Percentiles rank a stretch among this genome's conserved stretches.
Evolutionary conservation across 257 asterid species (phyloP).

Genomic region (Penstemon davidsonii): DNA sequence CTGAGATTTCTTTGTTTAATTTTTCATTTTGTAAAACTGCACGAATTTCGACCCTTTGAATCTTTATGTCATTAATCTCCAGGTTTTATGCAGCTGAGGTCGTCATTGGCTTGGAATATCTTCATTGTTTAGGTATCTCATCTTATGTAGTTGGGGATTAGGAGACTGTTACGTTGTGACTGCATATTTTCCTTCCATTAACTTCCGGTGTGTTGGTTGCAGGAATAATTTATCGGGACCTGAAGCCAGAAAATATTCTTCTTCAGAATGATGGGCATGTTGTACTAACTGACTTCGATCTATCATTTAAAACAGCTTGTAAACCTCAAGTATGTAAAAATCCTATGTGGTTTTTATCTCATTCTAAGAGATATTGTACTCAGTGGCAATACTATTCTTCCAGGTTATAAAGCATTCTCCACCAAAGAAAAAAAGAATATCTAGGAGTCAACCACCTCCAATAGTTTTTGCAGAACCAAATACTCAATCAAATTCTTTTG

Average conservation of each 20-base stretch:
- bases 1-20: too few species aligned
- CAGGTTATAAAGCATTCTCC: constrained; percentile 84
- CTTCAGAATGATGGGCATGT: constrained; percentile 88
- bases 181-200: not conserved
- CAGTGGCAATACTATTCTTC: not conserved
- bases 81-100: constrained; percentile 99
- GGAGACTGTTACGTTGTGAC: too few species aligned
- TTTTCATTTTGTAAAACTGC: too few species aligned
- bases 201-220: constrained; percentile 30
- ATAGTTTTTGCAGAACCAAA: constrained; percentile 82
- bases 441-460: constrained; percentile 80
- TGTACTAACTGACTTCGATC: constrained; percentile 83
- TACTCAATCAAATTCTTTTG: constrained; percentile 91
- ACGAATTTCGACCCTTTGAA: not conserved
- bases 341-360: too few species aligned
- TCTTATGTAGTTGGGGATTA: not conserved
- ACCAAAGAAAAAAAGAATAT: constrained; percentile 49
- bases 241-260: constrained; percentile 94
- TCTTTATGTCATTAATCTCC: constrained; percentile 25
- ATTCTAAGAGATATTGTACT: too few species aligned
- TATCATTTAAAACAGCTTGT: constrained; percentile 78
- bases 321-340: constrained; percentile 72
- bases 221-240: constrained; percentile 94
- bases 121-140: constrained; percentile 88
- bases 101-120: constrained; percentile 89